Percentiles rank a stretch among this genome's conserved stretches.
Evolutionary conservation across 441 rosid species (phyloP).

Genomic region (Breynia disticha): DNA sequence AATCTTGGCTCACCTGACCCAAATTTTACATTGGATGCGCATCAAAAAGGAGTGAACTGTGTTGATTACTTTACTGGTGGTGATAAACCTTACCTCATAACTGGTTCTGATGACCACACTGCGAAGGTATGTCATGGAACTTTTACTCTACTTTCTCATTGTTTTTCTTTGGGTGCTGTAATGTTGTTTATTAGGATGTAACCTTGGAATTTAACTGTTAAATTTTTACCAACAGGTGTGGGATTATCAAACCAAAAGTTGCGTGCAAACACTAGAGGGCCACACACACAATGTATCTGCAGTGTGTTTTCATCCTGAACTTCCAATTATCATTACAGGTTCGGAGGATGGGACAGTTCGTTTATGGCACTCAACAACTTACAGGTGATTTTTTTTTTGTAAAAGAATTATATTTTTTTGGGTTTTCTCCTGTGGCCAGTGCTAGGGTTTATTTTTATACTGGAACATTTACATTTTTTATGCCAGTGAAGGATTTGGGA

Average conservation of each 20-base stretch:
- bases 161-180: neutral
- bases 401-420: too few relatives aligned
- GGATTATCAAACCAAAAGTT: conserved; percentile 78
- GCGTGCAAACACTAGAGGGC: conserved; percentile 75
- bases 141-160: conserved; percentile 7
- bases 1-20: conserved; percentile 93
- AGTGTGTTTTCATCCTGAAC: conserved; percentile 72
- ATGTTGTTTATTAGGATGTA: conserved; percentile 6
- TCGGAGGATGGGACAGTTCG: conserved; percentile 85
- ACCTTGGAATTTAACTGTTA: conserved; percentile 13
- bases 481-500: too few relatives aligned
- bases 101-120: conserved; percentile 96
- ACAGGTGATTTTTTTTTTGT: conserved; percentile 33
- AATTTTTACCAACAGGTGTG: conserved; percentile 46
- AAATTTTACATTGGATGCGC: conserved; percentile 84
- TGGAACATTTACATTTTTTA: too few relatives aligned
- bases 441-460: too few relatives aligned
- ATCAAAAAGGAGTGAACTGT: conserved; percentile 92
- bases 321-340: conserved; percentile 68
- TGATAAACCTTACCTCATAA: conserved; percentile 78
- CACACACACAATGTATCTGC: conserved; percentile 86
- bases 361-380: conserved; percentile 72
- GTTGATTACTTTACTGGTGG: conserved; percentile 89
- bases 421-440: too few relatives aligned
- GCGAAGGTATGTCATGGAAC: conserved; percentile 58